Evolutionary conservation across 2,329 filamentous ascomycete genomes (phyloP), one percentile per base, ranked within the genome.

Genomic region (Phoma sp.): DNA sequence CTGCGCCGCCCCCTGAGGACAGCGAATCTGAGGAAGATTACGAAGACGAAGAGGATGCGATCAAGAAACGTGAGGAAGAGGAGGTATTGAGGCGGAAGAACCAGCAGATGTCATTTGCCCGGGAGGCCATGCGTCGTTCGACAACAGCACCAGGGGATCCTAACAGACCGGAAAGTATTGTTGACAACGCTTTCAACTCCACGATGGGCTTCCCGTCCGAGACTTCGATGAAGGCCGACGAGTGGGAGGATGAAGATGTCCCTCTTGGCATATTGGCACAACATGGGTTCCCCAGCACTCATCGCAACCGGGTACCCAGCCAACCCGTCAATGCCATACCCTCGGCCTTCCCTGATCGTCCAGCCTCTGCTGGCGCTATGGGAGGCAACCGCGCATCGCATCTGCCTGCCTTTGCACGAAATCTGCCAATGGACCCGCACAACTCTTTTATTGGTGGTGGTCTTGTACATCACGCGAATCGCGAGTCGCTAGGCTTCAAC

Each of bases 161-260:
- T 9, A 64, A 53, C 22, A 51, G 60, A 11, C 58, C 64, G 5
- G 57, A 61, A 18, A 68, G 58, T 46, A 48, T 57, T n/a, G 54
- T 55, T 13, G 67, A 65, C 18, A 43, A 40, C 9, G 46, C 47
- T 13, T 54, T 54, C 46, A 47, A 43, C n/a, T 47, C 55, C 29
- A 50, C 55, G 32, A 70, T 62, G 58, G 70, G 70, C 8, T 75
- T 73, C 45, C 71, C 71, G 7, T 72, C 72, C 0, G 71, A 74
- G 44, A 67, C 64, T 4, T 75, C 70, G 4, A 57, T 71, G 48
- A 64, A 73, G 47, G 69, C 71, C 11, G 70, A 72, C 41, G 67
- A 75, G 42, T 75, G 71, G 72, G 66, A 69, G 43, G 71, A 75
- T 13, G 73, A 75, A 43, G 73, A 76, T 41, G 62, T 75, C 23